Base-by-base conservation (phyloP, 768 basidiomycete species). In the Rhodotorula sphaerocarpa region DNA sequence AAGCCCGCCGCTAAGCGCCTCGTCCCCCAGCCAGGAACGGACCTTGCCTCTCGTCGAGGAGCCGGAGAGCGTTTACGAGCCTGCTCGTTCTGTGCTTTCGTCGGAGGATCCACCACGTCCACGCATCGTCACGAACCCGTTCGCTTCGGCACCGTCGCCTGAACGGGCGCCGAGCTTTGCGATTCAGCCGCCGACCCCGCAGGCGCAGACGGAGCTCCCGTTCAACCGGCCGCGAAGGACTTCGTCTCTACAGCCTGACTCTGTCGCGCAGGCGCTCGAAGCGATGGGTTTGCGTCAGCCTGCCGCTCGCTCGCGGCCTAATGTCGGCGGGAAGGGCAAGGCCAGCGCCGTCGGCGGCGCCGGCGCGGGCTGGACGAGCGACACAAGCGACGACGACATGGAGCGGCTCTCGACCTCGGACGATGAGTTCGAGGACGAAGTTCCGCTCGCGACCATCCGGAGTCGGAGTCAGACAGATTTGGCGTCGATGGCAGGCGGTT, bases 371-470 rank as follows among this genome's bases (percentile, higher is more conserved):
- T 53, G 55, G 63, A 54, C 25, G n/a, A 51, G 50, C 25, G 66
- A 60, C 34, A 57, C 58, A 46, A 67, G 66, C 44, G 61, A 60
- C 44, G 66, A 67, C 21, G 55, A 61, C 31, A n/a, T n/a, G n/a
- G 63, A 65, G 42, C 43, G 30, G 47, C 30, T 39, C 28, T 63
- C 51, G 15, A 27, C n/a, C 39, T 57, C 57, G 34, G 64, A 57
- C 51, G 59, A 65, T 27, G 64, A 27, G 43, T 45, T 43, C 12
- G 63, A 65, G 52, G 66, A 63, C 52, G 66, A 67, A 28, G 61
- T 67, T 1, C 66, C 66, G 33, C 55, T 67, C 23, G 55, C 66
- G 51, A 46, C 50, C 48, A 52, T 66, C 42, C 18, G n/a, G 34
- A 55, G 55, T 23, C 30, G 61, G 5, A 67, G 66, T n/a, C 57